Conservation (phyloP, 306 rosid species). For the Cicer cuneatum region DNA sequence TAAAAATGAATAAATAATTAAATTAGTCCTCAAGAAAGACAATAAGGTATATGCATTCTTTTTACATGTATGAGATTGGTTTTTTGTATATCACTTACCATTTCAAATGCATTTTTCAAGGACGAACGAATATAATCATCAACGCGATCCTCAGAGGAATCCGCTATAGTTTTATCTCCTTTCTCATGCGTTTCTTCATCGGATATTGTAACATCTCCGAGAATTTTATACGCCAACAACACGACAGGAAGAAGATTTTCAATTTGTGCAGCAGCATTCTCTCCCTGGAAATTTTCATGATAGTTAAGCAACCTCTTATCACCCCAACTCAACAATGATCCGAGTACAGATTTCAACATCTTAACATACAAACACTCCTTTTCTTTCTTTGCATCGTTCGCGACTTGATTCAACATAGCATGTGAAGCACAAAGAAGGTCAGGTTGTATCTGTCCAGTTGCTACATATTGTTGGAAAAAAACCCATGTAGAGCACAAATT, state of each 20-base stretch:
- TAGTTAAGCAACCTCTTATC: constrained; percentile 75
- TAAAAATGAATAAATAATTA: not conserved
- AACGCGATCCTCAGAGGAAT: constrained; percentile 59
- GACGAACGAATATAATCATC: constrained; percentile 75
- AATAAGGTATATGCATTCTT: not conserved
- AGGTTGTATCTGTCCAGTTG: constrained; percentile 68
- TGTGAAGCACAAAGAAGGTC: constrained; percentile 83
- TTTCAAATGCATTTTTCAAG: constrained; percentile 58
- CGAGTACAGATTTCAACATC: constrained; percentile 61
- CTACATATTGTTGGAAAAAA: constrained; percentile 69
- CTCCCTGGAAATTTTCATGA: constrained; percentile 71
- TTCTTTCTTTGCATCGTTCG: constrained; percentile 68
- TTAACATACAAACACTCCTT: constrained; percentile 57
- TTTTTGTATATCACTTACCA: constrained; percentile 50
- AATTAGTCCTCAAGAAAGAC: no score
- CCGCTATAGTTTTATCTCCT: constrained; percentile 44
- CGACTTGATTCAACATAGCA: constrained; percentile 74
- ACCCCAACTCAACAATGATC: constrained; percentile 70
- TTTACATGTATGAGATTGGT: not conserved
- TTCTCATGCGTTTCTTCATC: constrained; percentile 49
- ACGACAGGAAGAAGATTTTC: constrained; percentile 87
- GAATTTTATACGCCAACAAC: constrained; percentile 59
- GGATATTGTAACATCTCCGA: constrained; percentile 55
- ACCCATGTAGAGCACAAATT: constrained; percentile 80
- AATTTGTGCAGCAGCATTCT: constrained; percentile 54